Evolutionary conservation across 805 yeast genomes (phyloP).

Genomic region (Saccharomycopsis fibuligera): DNA sequence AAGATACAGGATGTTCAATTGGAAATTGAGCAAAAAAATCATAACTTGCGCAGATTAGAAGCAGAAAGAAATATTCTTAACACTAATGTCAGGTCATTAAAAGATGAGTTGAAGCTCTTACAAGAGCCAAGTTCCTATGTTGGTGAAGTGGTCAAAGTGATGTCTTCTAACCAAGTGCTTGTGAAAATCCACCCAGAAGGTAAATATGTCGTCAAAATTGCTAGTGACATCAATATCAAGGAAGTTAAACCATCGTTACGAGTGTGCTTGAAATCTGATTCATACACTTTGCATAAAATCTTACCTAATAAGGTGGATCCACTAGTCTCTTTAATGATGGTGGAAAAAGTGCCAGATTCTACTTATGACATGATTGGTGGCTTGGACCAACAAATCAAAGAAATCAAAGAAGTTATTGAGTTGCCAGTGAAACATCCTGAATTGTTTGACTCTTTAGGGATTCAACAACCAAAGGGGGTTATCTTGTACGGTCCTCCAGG

Average conservation of each 20-base stretch:
- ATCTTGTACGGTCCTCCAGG: slow-evolving; percentile 97
- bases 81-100: slow-evolving; percentile 85
- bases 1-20: slow-evolving; percentile 90
- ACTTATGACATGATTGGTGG: slow-evolving; percentile 99
- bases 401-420: slow-evolving; percentile 95
- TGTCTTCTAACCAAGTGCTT: slow-evolving; percentile 88
- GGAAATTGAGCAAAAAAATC: slow-evolving; percentile 77
- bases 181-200: slow-evolving; percentile 98
- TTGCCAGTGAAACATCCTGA: slow-evolving; percentile 95
- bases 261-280: slow-evolving; percentile 89
- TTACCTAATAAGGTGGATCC: slow-evolving; percentile 96
- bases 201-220: slow-evolving; percentile 86
- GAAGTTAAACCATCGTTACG: slow-evolving; percentile 85
- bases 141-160: slow-evolving; percentile 93
- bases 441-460: slow-evolving; percentile 96
- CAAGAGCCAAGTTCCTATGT: slow-evolving; percentile 98
- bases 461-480: slow-evolving; percentile 97
- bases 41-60: slow-evolving; percentile 86
- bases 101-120: slow-evolving; percentile 84
- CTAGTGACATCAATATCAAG: slow-evolving; percentile 86
- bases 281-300: slow-evolving; percentile 91
- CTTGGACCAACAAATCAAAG: slow-evolving; percentile 92
- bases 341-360: slow-evolving; percentile 95
- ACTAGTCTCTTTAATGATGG: slow-evolving; percentile 96
- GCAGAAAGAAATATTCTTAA: slow-evolving; percentile 93